These are phyloP conservation scores for Psilocybe tampanensis DNA, from an alignment of 768 basidiomycete genomes.

Conservation along the genomic window DNA sequence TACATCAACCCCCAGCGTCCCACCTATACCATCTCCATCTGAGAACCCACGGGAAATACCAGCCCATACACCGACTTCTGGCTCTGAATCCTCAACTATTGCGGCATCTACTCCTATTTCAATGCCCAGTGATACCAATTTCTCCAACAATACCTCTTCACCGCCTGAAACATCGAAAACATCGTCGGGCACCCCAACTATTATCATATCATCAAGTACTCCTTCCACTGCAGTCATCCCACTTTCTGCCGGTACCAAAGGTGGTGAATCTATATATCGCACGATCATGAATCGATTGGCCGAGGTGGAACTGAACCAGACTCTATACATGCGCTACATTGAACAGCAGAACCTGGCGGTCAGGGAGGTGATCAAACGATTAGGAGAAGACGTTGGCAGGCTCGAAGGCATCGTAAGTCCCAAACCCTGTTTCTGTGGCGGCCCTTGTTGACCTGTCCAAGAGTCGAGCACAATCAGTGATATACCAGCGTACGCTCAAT, in stretches of 20 bases:
- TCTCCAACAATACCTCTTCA: not conserved
- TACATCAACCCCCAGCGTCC: slow-evolving; percentile 11
- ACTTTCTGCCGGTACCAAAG: slow-evolving; percentile 21
- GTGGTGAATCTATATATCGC: slow-evolving; percentile 93
- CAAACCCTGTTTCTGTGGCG: not conserved
- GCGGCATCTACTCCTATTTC: not conserved
- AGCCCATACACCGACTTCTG: slow-evolving; percentile 5
- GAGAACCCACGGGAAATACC: not conserved
- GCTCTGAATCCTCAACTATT: not conserved
- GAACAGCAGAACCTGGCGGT: slow-evolving; percentile 86
- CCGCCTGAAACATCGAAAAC: not conserved
- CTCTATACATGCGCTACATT: slow-evolving; percentile 81
- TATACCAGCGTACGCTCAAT: slow-evolving; percentile 60
- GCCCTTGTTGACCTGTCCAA: slow-evolving; percentile 25
- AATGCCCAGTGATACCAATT: not conserved
- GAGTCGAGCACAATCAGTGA: slow-evolving; percentile 72
- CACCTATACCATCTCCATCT: slow-evolving; percentile 2
- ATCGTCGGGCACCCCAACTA: not conserved
- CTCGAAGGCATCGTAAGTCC: slow-evolving; percentile 71
- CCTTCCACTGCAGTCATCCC: slow-evolving; percentile 13
- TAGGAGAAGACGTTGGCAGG: slow-evolving; percentile 80
- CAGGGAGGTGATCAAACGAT: slow-evolving; percentile 68
- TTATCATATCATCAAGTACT: slow-evolving; percentile 12
- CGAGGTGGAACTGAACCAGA: slow-evolving; percentile 85
- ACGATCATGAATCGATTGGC: slow-evolving; percentile 94